A percentile compares a stretch with the other conserved stretches of the same genome.
These are phyloP conservation scores for Ogataea nakhonphanomensis DNA, from an alignment of 805 yeast genomes.

Conservation along the genomic window DNA sequence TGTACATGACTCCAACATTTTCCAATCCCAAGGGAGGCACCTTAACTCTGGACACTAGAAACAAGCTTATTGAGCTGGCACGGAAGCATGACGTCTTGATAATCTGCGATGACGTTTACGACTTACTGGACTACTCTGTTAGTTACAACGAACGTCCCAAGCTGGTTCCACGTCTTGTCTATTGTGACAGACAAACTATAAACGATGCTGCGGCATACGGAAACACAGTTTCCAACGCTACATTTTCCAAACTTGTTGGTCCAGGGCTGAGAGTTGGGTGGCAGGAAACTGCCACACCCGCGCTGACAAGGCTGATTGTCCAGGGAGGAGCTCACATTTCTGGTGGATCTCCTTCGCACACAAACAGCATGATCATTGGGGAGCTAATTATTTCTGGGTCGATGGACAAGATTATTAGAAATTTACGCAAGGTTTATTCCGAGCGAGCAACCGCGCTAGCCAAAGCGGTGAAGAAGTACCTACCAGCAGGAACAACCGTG, in stretches of 20 bases:
- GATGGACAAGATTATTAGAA: conserved; percentile 44
- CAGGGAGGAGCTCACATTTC: conserved; percentile 76
- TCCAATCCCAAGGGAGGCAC: conserved; percentile 79
- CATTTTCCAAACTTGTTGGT: conserved; percentile 75
- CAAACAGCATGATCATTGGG: conserved; percentile 62
- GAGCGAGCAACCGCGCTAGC: conserved; percentile 44
- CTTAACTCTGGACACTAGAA: conserved; percentile 48
- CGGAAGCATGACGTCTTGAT: conserved; percentile 70
- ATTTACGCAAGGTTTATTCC: conserved; percentile 42
- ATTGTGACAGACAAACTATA: conserved; percentile 57
- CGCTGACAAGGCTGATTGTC: conserved; percentile 55
- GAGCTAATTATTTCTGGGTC: conserved; percentile 53
- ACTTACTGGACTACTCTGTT: conserved; percentile 53
- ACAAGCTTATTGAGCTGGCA: conserved; percentile 58
- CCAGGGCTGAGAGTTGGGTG: conserved; percentile 86
- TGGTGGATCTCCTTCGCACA: conserved; percentile 83
- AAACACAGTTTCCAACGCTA: conserved; percentile 70
- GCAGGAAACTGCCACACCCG: conserved; percentile 64
- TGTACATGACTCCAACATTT: conserved; percentile 74
- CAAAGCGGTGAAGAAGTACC: conserved; percentile 36
- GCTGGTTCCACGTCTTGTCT: conserved; percentile 42
- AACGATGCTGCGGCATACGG: conserved; percentile 44
- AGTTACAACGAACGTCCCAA: conserved; percentile 9
- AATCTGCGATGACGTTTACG: conserved; percentile 81
- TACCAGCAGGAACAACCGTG: conserved; percentile 54